Conservation (phyloP, 2,329 filamentous ascomycete species). For the Sporothrix sp. region DNA sequence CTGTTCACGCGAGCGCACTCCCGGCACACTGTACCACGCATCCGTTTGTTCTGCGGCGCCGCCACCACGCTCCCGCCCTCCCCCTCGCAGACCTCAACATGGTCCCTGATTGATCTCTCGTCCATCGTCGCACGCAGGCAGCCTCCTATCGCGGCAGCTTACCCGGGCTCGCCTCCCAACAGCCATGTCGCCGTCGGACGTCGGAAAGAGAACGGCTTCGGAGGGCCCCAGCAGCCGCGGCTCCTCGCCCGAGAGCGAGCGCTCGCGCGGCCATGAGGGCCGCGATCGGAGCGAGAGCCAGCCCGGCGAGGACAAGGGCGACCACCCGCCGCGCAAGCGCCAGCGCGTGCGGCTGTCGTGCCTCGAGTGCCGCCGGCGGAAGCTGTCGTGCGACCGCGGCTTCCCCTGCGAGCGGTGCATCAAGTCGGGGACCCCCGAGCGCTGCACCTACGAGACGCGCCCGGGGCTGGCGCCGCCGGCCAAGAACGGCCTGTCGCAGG, state of each 20-base stretch:
- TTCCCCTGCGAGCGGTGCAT: slow-evolving; percentile 53
- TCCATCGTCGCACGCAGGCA: not conserved
- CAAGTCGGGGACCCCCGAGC: slow-evolving; percentile 51
- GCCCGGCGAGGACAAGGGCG: slow-evolving; percentile 10
- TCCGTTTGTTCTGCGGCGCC: not conserved
- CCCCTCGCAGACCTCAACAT: not conserved
- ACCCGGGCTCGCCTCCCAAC: no score
- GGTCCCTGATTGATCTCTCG: not conserved
- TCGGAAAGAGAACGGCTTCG: not conserved
- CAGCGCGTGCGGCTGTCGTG: slow-evolving; percentile 51
- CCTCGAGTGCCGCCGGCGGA: slow-evolving; percentile 50
- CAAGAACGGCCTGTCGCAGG: slow-evolving; percentile 37
- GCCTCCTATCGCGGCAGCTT: no score
- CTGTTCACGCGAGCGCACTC: no score
- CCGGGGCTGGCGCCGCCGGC: slow-evolving; percentile 28
- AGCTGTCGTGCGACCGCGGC: slow-evolving; percentile 52
- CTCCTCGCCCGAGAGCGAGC: slow-evolving; percentile 11
- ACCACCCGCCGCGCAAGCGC: slow-evolving; percentile 38
- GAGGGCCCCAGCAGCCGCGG: slow-evolving; percentile 12
- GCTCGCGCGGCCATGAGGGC: slow-evolving; percentile 2
- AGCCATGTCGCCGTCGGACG: slow-evolving; percentile 4
- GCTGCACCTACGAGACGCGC: slow-evolving; percentile 48
- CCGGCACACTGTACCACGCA: not conserved
- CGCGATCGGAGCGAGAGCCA: slow-evolving; percentile 9
- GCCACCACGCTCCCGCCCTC: not conserved